A percentile compares a stretch with the other conserved stretches of the same genome.
Evolutionary conservation across 2,329 filamentous ascomycete species (phyloP).

Genomic region (Atkinsonella texensis): DNA sequence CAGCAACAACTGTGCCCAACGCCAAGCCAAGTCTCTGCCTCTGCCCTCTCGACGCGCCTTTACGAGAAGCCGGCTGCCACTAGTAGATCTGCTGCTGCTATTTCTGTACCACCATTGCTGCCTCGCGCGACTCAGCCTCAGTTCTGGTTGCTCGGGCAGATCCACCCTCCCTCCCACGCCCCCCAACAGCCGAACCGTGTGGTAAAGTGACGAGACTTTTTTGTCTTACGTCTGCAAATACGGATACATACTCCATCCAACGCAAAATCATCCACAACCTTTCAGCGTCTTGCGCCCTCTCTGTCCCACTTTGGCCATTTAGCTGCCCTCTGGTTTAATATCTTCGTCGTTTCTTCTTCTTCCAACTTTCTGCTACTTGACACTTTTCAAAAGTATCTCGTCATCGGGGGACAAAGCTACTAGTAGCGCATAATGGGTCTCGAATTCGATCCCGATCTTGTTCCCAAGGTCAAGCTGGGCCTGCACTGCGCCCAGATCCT

Average conservation of each 20-base stretch:
- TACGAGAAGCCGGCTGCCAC: background rate
- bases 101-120: too few relatives aligned
- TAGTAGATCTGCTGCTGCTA: too few relatives aligned
- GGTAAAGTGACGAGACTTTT: background rate
- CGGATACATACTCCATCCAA: background rate
- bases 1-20: background rate
- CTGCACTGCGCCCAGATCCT: conserved; percentile 44
- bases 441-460: conserved; percentile 40
- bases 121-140: conserved; percentile 1
- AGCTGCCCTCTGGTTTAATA: background rate
- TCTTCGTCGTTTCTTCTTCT: background rate
- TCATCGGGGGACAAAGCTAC: background rate
- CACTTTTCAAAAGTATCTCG: background rate
- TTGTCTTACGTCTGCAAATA: background rate
- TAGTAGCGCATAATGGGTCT: conserved; percentile 27
- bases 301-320: background rate
- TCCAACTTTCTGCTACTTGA: background rate
- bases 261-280: background rate
- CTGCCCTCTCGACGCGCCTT: background rate
- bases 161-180: background rate
- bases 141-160: conserved; percentile 3
- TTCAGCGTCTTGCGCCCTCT: background rate
- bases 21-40: background rate
- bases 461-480: conserved; percentile 44
- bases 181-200: background rate